A percentile compares a stretch with the other conserved stretches of the same genome.
phyloP scores from a whole-genome alignment of 768 basidiomycete genomes.

The Scleroderma citrinum region DNA sequence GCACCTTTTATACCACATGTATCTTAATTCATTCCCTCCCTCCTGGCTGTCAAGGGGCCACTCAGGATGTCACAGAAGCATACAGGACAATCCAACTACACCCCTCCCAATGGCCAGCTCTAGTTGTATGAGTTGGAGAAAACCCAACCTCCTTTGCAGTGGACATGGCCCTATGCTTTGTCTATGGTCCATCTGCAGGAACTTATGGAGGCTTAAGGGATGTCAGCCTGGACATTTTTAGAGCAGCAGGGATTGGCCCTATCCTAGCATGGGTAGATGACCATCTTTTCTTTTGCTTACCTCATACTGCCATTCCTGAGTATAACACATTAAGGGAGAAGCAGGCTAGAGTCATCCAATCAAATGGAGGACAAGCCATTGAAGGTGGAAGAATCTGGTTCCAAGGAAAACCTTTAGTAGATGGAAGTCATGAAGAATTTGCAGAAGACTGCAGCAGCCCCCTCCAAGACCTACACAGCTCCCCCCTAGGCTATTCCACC shows the following conservation, averaged over 20 bases:
- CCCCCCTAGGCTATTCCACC: too few species aligned
- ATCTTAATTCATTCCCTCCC: not conserved
- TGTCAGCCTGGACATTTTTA: conserved; percentile 14
- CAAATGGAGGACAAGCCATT: not conserved
- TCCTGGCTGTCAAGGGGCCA: not conserved
- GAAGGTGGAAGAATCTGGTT: conserved; percentile 21
- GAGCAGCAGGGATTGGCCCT: conserved; percentile 15
- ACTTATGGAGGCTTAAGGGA: conserved; percentile 21
- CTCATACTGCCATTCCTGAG: not conserved
- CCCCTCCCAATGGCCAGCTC: conserved; percentile 31
- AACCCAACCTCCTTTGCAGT: conserved; percentile 11
- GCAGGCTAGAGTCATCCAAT: not conserved
- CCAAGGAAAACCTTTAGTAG: conserved; percentile 11
- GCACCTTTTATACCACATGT: not conserved
- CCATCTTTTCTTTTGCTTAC: conserved; percentile 20
- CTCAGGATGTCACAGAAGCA: too few species aligned
- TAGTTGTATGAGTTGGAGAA: conserved; percentile 18
- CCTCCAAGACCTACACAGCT: not conserved
- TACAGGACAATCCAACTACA: conserved; percentile 22
- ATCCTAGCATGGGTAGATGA: conserved; percentile 26
- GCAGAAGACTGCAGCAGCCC: conserved; percentile 28
- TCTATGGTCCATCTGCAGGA: conserved; percentile 13
- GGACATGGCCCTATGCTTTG: conserved; percentile 25
- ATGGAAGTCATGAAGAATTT: conserved; percentile 23
- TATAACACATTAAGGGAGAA: not conserved